phyloP scores from a whole-genome alignment of 257 asterid genomes.

The Catharanthus roseus region DNA sequence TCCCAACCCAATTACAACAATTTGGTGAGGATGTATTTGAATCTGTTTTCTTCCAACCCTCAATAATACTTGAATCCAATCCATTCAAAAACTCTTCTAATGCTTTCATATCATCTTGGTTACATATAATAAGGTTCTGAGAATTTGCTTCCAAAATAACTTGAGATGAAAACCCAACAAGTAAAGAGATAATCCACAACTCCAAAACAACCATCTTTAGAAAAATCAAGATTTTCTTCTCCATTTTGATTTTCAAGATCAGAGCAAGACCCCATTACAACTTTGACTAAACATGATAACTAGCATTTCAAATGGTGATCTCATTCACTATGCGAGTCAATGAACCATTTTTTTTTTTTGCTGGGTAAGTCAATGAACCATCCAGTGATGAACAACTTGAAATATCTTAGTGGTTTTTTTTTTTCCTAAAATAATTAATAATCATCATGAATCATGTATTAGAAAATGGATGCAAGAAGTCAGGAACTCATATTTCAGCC shows the following conservation, averaged over 20 bases:
- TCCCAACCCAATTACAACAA: slow-evolving; percentile 60
- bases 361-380: too few relatives aligned
- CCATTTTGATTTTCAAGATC: neutral
- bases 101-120: slow-evolving; percentile 25
- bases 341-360: too few relatives aligned
- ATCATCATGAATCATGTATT: too few relatives aligned
- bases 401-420: too few relatives aligned
- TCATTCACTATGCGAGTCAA: too few relatives aligned
- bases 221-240: neutral
- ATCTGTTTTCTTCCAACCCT: slow-evolving; percentile 52
- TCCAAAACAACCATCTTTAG: neutral
- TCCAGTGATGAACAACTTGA: too few relatives aligned
- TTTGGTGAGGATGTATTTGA: slow-evolving; percentile 31
- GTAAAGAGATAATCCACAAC: neutral
- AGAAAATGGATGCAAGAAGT: too few relatives aligned
- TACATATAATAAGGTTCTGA: neutral
- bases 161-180: neutral
- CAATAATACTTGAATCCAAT: slow-evolving; percentile 33
- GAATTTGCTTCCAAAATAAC: neutral
- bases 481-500: too few relatives aligned
- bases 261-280: neutral
- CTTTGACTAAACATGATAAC: too few relatives aligned
- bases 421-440: too few relatives aligned
- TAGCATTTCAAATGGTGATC: too few relatives aligned
- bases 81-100: slow-evolving; percentile 33